Percentiles rank a stretch among this genome's conserved stretches.
These are phyloP conservation scores for Clarkia xantiana DNA, from an alignment of 345 rosid species.

Conservation along the genomic window DNA sequence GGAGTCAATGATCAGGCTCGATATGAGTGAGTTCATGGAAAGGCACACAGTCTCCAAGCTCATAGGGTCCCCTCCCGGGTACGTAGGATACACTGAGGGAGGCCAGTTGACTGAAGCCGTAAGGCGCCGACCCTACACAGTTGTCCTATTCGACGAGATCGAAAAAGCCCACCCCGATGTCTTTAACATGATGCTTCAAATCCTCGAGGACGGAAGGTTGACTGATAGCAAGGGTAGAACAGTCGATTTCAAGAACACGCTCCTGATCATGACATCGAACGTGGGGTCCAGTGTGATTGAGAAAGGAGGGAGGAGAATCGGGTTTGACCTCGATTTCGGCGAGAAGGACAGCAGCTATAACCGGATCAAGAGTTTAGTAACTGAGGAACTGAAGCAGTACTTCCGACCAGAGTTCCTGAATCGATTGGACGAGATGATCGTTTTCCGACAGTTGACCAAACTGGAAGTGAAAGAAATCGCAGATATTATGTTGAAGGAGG, in stretches of 20 bases:
- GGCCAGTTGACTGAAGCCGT: constrained; percentile 98
- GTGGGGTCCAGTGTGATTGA: constrained; percentile 95
- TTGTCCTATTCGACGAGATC: constrained; percentile 87
- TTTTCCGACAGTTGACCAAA: constrained; percentile 82
- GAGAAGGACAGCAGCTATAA: constrained; percentile 94
- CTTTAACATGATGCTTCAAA: constrained; percentile 99
- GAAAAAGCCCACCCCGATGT: constrained; percentile 99
- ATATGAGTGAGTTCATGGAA: constrained; percentile 99
- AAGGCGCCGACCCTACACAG: constrained; percentile 84
- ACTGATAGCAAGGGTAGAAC: constrained; percentile 98
- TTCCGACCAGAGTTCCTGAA: constrained; percentile 95
- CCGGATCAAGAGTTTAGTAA: constrained; percentile 80
- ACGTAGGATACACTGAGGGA: constrained; percentile 96
- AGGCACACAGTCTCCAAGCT: constrained; percentile 94
- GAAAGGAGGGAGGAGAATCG: constrained; percentile 81
- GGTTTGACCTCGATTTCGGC: constrained; percentile 79
- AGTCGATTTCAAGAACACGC: constrained; percentile 94
- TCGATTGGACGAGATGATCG: constrained; percentile 93
- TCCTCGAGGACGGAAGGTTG: constrained; percentile 91
- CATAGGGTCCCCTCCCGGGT: constrained; percentile 97
- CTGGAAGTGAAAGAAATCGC: constrained; percentile 88
- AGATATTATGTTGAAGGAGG: constrained; percentile 90
- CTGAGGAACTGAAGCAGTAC: constrained; percentile 80
- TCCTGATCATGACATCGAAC: constrained; percentile 91
- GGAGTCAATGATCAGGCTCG: constrained; percentile 94